A percentile compares a stretch with the other conserved stretches of the same genome.
Conservation (phyloP, 306 rosid genomes). For the Aeschynomene evenia region DNA sequence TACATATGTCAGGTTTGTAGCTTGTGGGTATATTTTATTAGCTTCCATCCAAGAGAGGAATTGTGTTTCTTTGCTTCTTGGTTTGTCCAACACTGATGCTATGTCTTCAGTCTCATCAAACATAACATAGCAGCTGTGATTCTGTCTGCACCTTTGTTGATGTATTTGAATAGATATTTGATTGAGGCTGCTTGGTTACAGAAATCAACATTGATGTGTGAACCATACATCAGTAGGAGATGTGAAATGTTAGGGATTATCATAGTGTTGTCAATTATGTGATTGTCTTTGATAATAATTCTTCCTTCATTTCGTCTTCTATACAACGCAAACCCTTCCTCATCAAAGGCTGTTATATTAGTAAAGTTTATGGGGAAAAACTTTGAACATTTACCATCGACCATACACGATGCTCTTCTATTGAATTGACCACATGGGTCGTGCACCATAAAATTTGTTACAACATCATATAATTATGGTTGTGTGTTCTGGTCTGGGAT, state of each 20-base stretch:
- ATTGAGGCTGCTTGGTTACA: background rate
- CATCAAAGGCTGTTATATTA: background rate
- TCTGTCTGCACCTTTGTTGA: background rate
- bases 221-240: background rate
- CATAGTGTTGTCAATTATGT: too few species aligned
- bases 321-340: background rate
- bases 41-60: background rate
- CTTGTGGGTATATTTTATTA: background rate
- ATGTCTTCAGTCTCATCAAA: background rate
- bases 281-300: background rate
- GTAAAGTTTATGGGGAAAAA: background rate
- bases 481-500: too few species aligned
- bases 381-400: background rate
- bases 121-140: background rate
- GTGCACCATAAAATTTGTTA: too few species aligned
- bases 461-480: too few species aligned
- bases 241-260: background rate
- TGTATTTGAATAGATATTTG: background rate
- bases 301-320: background rate
- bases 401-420: background rate
- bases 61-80: background rate
- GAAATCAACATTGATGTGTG: background rate
- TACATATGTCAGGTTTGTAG: background rate
- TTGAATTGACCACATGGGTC: background rate
- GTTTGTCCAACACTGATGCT: background rate